Conservation (phyloP, 83 land plant species). For the Isoetes engelmannii region DNA sequence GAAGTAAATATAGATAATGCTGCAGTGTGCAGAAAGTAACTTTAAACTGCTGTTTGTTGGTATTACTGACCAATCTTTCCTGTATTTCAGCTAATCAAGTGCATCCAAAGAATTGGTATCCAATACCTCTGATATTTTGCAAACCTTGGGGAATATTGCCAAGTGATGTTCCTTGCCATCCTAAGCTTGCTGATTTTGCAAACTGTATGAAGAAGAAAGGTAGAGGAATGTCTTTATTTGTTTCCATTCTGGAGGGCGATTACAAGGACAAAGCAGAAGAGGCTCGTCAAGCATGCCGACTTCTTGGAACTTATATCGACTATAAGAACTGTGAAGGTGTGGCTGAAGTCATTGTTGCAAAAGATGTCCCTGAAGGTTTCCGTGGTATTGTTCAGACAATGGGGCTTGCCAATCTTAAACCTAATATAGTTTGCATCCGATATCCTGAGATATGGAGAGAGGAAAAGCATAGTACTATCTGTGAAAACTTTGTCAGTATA, state of each 20-base stretch:
- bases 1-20: not conserved
- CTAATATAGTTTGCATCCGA: slow-evolving; percentile 97
- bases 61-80: not conserved
- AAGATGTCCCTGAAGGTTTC: slow-evolving; percentile 73
- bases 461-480: slow-evolving; percentile 63
- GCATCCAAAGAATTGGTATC: slow-evolving; percentile 99
- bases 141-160: slow-evolving; percentile 99
- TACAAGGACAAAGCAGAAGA: slow-evolving; percentile 87
- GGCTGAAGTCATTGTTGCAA: slow-evolving; percentile 92
- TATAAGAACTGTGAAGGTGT: slow-evolving; percentile 97
- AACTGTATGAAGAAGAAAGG: slow-evolving; percentile 99
- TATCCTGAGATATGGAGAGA: slow-evolving; percentile 99
- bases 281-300: slow-evolving; percentile 69
- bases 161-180: slow-evolving; percentile 94
- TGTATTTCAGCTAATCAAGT: slow-evolving; percentile 80
- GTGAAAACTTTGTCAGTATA: slow-evolving; percentile 80
- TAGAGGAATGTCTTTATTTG: slow-evolving; percentile 95
- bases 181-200: slow-evolving; percentile 98
- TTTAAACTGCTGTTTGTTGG: not conserved
- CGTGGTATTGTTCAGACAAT: slow-evolving; percentile 90
- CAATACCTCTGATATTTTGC: slow-evolving; percentile 94
- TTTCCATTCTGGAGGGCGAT: slow-evolving; percentile 91
- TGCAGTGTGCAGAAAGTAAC: not conserved
- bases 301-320: slow-evolving; percentile 72
- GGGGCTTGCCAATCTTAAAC: slow-evolving; percentile 97